Evolutionary conservation across 2,329 filamentous ascomycete species (phyloP), one percentile per base, ranked within the genome.

Genomic region (Venturia pyrina): DNA sequence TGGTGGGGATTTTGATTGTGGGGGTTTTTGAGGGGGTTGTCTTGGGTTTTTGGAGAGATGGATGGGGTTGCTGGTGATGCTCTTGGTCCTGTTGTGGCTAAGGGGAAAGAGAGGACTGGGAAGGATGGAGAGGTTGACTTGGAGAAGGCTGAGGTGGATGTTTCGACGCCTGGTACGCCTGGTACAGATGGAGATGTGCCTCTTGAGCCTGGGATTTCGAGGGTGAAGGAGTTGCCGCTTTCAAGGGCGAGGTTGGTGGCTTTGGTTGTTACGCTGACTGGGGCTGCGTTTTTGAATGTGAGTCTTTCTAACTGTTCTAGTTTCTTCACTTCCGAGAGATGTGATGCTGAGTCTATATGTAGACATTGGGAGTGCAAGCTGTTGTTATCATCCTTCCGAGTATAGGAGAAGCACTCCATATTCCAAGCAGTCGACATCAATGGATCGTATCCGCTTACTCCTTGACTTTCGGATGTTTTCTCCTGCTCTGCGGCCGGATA

Each of bases 381-480:
- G 81, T 85, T 4, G 83, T 88, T 66, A 87, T 88, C 67, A 83
- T 87, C 62, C 76, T 88, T 19, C 86, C 86, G 0, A 82, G 80
- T n/a, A 87, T 88, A 43, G 83, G 84, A 46, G 70, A 76, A 34
- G 82, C 82, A 13, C 77, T 88, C 5, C 67, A 73, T 63, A 85
- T 88, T 24, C 86, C 86, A 0, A 80, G 83, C 48, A 80, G 80
- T 34, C 79, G 85, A 19, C 79, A 84, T 66, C 86, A 88, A 75
- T 89, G 87, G 86, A 80, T 89, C 68, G 78, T 89, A 0, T 89
- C 86, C 0, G 83, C 86, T 0, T 89, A 89, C 71, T 80, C 83
- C 4, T 80, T 89, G 19, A 80, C 85, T 0, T 89, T 89, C 69
- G 87, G 86, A 60, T 89, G 86, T 73, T 88, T 89, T 71, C 75